A percentile compares a stretch with the other conserved stretches of the same genome.
phyloP scores from a whole-genome alignment of 2,329 filamentous ascomycete species.

The Diaporthe citrichinensis region DNA sequence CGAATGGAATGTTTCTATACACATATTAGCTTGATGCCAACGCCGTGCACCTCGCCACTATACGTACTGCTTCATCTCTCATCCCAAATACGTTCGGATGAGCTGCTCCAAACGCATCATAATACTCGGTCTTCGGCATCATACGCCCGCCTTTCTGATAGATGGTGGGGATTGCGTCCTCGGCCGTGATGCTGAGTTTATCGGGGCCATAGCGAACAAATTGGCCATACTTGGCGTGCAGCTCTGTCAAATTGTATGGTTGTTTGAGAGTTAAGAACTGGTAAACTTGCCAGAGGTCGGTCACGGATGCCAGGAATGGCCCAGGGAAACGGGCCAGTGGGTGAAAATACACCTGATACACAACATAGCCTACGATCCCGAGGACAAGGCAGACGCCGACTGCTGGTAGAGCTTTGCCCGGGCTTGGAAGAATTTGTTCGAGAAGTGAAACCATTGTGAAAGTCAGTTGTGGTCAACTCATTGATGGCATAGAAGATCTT shows the following conservation, averaged over 20 bases:
- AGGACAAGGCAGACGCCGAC: background rate
- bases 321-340: constrained; percentile 50
- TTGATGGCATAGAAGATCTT: background rate
- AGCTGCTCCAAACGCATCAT: constrained; percentile 50
- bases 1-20: constrained; percentile 43
- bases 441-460: background rate
- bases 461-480: background rate
- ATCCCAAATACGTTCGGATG: constrained; percentile 53
- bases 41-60: background rate
- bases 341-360: constrained; percentile 43
- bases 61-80: constrained; percentile 15
- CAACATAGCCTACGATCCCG: background rate
- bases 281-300: constrained; percentile 50
- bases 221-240: constrained; percentile 46
- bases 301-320: constrained; percentile 50
- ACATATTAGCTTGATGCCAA: background rate
- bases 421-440: background rate
- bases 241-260: constrained; percentile 37
- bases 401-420: background rate
- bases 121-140: constrained; percentile 53
- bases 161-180: constrained; percentile 48
- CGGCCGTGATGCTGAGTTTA: constrained; percentile 49
- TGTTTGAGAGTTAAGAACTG: constrained; percentile 47
- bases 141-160: constrained; percentile 48
- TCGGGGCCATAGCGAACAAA: constrained; percentile 50